Conservation (phyloP, 2,329 filamentous ascomycete genomes). For the Gaeumannomyces tritici region DNA sequence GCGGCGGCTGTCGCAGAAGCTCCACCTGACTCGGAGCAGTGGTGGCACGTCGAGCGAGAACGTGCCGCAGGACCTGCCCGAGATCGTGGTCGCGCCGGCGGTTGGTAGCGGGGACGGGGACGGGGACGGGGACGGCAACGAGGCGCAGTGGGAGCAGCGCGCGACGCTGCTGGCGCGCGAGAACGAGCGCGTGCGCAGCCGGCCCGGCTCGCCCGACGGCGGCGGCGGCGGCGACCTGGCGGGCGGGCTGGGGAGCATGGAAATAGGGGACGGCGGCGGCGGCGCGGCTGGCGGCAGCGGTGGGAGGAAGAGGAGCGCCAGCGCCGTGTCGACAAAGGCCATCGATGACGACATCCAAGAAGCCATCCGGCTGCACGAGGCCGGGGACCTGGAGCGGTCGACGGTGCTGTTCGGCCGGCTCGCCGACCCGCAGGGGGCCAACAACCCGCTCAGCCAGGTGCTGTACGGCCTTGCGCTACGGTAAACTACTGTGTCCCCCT, state of each 20-base stretch:
- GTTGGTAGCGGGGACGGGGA: conserved; percentile 37
- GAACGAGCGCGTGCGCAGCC: conserved; percentile 38
- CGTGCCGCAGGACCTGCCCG: conserved; percentile 71
- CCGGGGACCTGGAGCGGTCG: conserved; percentile 65
- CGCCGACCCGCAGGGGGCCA: conserved; percentile 73
- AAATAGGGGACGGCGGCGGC: conserved; percentile 13
- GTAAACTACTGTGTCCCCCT: conserved; percentile 37
- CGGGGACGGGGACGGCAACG: conserved; percentile 33
- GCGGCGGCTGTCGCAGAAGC: conserved; percentile 55
- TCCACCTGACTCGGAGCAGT: conserved; percentile 48
- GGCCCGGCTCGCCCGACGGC: conserved; percentile 26
- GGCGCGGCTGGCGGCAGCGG: conserved; percentile 10
- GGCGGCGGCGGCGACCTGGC: conserved; percentile 10
- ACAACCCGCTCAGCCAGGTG: conserved; percentile 92
- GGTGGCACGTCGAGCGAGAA: conserved; percentile 55
- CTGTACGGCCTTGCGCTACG: conserved; percentile 86
- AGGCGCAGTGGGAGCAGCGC: conserved; percentile 83
- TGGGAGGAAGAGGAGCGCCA: conserved; percentile 9
- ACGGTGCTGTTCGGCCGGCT: conserved; percentile 79
- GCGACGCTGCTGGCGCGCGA: conserved; percentile 77
- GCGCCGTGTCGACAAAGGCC: conserved; percentile 36
- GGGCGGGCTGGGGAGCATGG: conserved; percentile 19
- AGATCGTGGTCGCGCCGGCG: conserved; percentile 48
- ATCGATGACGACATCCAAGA: conserved; percentile 74
- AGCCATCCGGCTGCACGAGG: conserved; percentile 89